A percentile compares a stretch with the other conserved stretches of the same genome.
Evolutionary conservation across 306 rosid genomes (phyloP).

Genomic region (Hippophae tibetana): DNA sequence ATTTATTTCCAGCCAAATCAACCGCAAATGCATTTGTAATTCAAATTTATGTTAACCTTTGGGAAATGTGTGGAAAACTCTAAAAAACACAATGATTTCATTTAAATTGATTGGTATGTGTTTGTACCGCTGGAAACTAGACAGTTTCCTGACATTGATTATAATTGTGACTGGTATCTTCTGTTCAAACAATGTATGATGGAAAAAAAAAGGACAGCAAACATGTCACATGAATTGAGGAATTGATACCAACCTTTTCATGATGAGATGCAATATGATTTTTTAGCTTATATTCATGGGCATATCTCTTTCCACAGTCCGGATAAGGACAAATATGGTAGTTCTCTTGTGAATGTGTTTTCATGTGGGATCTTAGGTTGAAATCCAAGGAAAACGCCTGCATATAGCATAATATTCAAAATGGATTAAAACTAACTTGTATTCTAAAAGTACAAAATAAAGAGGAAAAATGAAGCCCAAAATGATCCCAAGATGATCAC

Average conservation of each 20-base stretch:
- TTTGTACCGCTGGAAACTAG: background rate
- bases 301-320: conserved; percentile 96
- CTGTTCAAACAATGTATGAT: background rate
- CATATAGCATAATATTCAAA: conserved; percentile 11
- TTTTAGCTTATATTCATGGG: conserved; percentile 96
- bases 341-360: conserved; percentile 95
- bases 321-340: conserved; percentile 86
- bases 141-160: background rate
- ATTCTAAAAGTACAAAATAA: background rate
- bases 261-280: conserved; percentile 85
- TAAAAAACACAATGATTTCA: background rate
- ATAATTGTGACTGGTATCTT: background rate
- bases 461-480: background rate
- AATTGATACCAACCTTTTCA: conserved; percentile 60
- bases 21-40: background rate
- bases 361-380: conserved; percentile 92
- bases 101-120: background rate
- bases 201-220: background rate
- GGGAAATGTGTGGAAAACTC: background rate
- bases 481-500: background rate
- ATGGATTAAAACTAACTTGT: background rate
- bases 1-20: background rate
- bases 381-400: conserved; percentile 96
- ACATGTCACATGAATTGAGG: background rate
- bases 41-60: background rate